Conservation (phyloP, 345 rosid genomes). For the Boechera retrofracta region DNA sequence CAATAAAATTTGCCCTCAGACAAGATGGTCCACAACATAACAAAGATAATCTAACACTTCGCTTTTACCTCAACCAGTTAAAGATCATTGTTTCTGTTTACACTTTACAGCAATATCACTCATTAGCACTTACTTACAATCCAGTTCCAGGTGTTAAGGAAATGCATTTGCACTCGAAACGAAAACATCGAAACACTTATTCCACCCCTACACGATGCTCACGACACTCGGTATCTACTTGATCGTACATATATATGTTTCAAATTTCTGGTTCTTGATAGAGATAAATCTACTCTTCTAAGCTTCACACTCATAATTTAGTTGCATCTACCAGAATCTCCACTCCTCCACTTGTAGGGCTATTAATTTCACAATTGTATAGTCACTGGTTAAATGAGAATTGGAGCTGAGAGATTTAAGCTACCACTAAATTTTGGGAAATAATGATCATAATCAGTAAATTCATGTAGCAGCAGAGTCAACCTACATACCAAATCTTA, state of each 20-base stretch:
- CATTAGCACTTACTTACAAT: slow-evolving; percentile 6
- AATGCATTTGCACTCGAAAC: neutral
- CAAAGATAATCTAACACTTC: neutral
- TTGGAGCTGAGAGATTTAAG: neutral
- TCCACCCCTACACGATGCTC: neutral
- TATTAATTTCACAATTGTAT: slow-evolving; percentile 14
- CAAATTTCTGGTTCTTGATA: slow-evolving; percentile 16
- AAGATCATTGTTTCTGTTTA: neutral
- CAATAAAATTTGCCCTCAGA: neutral
- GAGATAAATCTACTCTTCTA: slow-evolving; percentile 21
- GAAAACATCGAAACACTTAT: neutral
- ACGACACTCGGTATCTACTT: slow-evolving; percentile 11
- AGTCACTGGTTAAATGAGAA: slow-evolving; percentile 4
- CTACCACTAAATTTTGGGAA: neutral
- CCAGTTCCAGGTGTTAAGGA: neutral
- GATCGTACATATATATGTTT: slow-evolving; percentile 10
- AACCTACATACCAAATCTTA: neutral
- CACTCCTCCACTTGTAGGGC: slow-evolving; percentile 33
- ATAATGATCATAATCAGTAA: neutral
- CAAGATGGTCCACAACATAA: slow-evolving; percentile 11
- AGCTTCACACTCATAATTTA: slow-evolving; percentile 30
- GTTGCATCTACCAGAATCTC: slow-evolving; percentile 32
- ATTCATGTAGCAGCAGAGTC: slow-evolving; percentile 1
- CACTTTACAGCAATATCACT: too few relatives aligned
- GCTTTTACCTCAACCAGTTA: neutral